Conservation (phyloP, 2,329 filamentous ascomycete species). For the Lasiodiplodia sp. region DNA sequence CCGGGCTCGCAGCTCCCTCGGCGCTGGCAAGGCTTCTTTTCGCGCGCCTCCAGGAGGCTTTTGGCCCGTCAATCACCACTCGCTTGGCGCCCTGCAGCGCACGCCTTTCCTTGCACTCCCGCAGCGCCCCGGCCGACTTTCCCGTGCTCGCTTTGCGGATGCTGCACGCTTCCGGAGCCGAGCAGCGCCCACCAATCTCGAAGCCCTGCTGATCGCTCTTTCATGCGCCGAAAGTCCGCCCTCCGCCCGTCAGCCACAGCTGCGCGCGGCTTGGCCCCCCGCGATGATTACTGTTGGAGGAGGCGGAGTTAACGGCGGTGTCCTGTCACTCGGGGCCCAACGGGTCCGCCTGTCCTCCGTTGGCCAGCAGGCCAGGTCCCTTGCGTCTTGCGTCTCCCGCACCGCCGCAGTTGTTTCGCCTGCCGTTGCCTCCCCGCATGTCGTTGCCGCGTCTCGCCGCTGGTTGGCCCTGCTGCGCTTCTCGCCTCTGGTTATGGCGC, state of each 20-base stretch:
- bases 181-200: constrained; percentile 23
- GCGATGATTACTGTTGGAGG: constrained; percentile 2
- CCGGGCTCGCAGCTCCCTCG: constrained; percentile 12
- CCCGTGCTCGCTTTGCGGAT: constrained; percentile 19
- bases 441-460: neutral
- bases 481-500: constrained; percentile 19
- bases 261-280: neutral
- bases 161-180: constrained; percentile 26
- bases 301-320: constrained; percentile 27
- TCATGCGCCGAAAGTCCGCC: constrained; percentile 9
- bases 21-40: constrained; percentile 5
- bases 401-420: constrained; percentile 19
- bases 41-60: constrained; percentile 10
- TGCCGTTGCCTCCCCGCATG: constrained; percentile 7
- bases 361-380: constrained; percentile 4
- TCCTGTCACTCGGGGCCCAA: neutral
- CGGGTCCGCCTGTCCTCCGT: neutral
- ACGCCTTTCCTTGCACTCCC: constrained; percentile 18
- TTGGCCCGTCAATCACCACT: constrained; percentile 10
- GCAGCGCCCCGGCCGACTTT: constrained; percentile 26
- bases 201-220: constrained; percentile 24
- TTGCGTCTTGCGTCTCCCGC: constrained; percentile 17
- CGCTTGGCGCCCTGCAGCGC: constrained; percentile 5
- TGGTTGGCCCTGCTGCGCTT: constrained; percentile 24
- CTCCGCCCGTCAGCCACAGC: constrained; percentile 9